Percentiles rank a stretch among this genome's conserved stretches.
phyloP scores from a whole-genome alignment of 73 alveolate species.

The Symbiodinium natans region DNA sequence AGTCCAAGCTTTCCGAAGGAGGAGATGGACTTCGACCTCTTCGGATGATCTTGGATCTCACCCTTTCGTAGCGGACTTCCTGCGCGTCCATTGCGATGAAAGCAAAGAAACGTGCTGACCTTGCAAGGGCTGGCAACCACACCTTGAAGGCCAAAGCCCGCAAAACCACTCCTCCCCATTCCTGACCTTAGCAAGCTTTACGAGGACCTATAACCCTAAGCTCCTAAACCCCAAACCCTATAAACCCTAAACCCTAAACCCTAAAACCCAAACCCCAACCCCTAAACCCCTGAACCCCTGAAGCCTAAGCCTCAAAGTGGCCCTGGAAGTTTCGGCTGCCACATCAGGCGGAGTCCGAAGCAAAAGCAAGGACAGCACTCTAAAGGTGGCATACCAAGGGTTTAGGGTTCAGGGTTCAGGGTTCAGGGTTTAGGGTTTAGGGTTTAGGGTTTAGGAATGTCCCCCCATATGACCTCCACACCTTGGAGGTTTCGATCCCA shows the following conservation, averaged over 20 bases:
- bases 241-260: neutral
- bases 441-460: neutral
- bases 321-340: neutral
- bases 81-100: neutral
- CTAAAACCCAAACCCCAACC: neutral
- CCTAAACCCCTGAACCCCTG: neutral
- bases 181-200: too few species aligned
- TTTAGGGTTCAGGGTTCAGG: neutral
- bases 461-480: neutral
- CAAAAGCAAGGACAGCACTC: neutral
- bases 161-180: too few species aligned
- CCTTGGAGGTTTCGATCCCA: neutral
- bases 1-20: neutral
- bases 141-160: too few species aligned
- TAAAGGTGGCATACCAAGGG: too few species aligned
- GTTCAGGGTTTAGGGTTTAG: neutral
- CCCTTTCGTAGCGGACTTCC: neutral
- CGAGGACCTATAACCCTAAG: neutral
- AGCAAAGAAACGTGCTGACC: neutral
- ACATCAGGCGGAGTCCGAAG: neutral
- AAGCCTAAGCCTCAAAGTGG: neutral
- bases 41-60: neutral
- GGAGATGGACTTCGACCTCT: slow-evolving; percentile 1
- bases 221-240: neutral
- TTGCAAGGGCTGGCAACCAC: too few species aligned